Conservation (phyloP, 2,329 filamentous ascomycete genomes). For the Diaporthe sp. region DNA sequence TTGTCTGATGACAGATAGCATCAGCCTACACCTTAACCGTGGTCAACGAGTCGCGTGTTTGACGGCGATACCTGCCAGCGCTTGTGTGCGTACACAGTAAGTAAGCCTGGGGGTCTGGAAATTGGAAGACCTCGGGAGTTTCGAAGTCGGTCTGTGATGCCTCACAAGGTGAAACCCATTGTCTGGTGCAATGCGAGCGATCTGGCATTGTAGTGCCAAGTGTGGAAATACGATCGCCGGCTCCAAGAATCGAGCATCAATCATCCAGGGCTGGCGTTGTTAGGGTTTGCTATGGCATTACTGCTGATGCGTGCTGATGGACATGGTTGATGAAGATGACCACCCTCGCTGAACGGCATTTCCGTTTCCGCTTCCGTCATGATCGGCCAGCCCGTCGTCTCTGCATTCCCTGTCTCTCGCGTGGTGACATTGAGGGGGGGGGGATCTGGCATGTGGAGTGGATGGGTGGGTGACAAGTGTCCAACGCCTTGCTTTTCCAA, state of each 20-base stretch:
- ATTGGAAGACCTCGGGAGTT: slow-evolving; percentile 10
- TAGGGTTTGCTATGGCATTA: background rate
- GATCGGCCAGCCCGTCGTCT: slow-evolving; percentile 25
- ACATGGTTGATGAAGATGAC: background rate
- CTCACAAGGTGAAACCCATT: slow-evolving; percentile 2
- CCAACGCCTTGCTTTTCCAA: background rate
- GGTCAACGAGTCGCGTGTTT: background rate
- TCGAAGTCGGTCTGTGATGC: slow-evolving; percentile 18
- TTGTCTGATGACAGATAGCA: slow-evolving; percentile 1
- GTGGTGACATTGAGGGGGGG: slow-evolving; percentile 12
- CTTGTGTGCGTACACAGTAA: background rate
- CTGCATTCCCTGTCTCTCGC: slow-evolving; percentile 21
- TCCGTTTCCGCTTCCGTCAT: slow-evolving; percentile 21
- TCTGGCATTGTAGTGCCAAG: background rate
- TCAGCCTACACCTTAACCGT: background rate
- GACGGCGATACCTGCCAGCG: background rate
- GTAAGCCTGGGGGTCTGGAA: background rate
- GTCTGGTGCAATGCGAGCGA: background rate
- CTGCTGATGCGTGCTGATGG: background rate
- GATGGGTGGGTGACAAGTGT: background rate
- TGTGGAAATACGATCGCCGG: background rate
- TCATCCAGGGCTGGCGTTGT: background rate
- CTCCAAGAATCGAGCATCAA: background rate
- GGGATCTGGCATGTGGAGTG: background rate
- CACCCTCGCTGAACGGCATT: slow-evolving; percentile 20